Evolutionary conservation across 2,329 filamentous ascomycete genomes (phyloP).

Genomic region (Sclerotinia borealis): DNA sequence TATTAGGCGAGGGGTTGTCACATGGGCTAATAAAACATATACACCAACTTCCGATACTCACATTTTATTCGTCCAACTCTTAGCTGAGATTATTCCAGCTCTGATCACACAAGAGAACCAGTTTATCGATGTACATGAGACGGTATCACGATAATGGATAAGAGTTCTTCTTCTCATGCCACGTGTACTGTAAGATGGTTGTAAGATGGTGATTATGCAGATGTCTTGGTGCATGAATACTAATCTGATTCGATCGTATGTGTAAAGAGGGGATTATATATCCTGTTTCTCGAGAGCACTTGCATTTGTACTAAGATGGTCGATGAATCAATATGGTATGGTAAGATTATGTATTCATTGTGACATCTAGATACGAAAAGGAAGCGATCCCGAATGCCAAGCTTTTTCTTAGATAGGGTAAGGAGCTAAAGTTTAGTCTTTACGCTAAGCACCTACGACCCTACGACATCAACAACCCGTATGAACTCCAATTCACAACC

Average conservation of each 20-base stretch:
- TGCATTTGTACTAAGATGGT: no score
- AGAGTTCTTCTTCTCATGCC: neutral
- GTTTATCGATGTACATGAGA: neutral
- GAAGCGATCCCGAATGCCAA: neutral
- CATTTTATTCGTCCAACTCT: neutral
- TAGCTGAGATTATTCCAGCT: neutral
- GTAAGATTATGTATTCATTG: no score
- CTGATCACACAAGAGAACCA: neutral
- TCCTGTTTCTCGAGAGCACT: no score
- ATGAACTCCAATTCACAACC: neutral
- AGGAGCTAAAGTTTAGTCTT: neutral
- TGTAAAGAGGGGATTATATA: no score
- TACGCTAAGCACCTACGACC: neutral
- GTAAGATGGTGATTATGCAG: neutral
- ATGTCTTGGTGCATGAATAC: no score
- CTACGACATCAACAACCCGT: neutral
- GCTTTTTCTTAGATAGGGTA: neutral
- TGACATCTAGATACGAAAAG: neutral
- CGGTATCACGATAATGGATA: neutral
- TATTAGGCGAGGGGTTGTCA: neutral
- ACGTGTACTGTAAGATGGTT: neutral
- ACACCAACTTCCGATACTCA: neutral
- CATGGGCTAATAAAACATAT: neutral
- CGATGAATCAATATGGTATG: no score
- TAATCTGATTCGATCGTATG: no score